Evolutionary conservation across 192 early-diverging fungal species (phyloP).

Genomic region (Coemansia sp.): DNA sequence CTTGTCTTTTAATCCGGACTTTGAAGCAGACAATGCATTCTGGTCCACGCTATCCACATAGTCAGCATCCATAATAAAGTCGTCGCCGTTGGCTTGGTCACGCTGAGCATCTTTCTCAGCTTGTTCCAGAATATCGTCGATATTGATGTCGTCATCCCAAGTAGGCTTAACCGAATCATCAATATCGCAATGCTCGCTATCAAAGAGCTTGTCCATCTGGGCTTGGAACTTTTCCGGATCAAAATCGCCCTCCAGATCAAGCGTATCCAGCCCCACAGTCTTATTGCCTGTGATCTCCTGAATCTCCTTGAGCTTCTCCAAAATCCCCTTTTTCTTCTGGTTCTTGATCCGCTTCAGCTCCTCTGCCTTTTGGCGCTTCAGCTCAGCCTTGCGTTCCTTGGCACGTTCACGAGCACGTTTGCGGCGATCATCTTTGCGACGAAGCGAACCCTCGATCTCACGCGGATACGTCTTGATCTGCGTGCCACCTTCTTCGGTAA

Average conservation of each 20-base stretch:
- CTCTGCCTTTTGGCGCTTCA: conserved; percentile 69
- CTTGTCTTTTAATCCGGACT: conserved; percentile 48
- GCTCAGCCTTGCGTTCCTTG: conserved; percentile 71
- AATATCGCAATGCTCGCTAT: conserved; percentile 7
- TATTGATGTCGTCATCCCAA: conserved; percentile 85
- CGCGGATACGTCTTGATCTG: conserved; percentile 78
- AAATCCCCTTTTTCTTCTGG: conserved; percentile 84
- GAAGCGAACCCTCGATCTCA: conserved; percentile 75
- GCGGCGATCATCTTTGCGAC: conserved; percentile 79
- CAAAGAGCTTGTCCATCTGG: conserved; percentile 80
- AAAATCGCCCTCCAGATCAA: conserved; percentile 91
- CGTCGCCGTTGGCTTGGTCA: conserved; percentile 55
- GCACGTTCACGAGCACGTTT: conserved; percentile 68
- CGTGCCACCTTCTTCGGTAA: conserved; percentile 75
- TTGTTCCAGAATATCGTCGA: conserved; percentile 60
- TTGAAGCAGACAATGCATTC: conserved; percentile 12
- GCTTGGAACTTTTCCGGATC: conserved; percentile 81
- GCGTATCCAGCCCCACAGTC: conserved; percentile 66
- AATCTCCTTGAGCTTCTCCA: conserved; percentile 78
- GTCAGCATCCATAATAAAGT: conserved; percentile 91
- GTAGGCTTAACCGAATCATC: conserved; percentile 74
- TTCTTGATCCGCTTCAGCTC: conserved; percentile 92
- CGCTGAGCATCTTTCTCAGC: conserved; percentile 25
- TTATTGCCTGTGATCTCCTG: conserved; percentile 78
- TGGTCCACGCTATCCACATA: conserved; percentile 63